Evolutionary conservation across 805 yeast genomes (phyloP).

Genomic region (Cyberlindnera japonica): DNA sequence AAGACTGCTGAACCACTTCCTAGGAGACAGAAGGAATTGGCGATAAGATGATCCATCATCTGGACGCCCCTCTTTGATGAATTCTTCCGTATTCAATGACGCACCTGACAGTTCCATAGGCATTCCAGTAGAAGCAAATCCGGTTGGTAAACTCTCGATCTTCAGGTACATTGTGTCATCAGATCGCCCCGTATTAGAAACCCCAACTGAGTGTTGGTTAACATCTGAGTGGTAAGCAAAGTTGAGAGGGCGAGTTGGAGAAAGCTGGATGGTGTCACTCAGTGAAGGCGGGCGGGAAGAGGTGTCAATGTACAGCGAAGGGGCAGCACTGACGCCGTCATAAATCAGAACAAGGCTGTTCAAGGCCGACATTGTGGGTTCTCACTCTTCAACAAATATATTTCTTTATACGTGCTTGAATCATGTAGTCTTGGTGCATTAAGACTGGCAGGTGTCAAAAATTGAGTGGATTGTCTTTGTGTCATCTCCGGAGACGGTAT

Average conservation of each 20-base stretch:
- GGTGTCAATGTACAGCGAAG: not conserved
- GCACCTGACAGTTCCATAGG: not conserved
- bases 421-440: too few relatives aligned
- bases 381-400: not conserved
- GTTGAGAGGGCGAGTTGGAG: not conserved
- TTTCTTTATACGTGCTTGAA: too few relatives aligned
- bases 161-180: not conserved
- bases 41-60: conserved; percentile 1
- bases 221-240: not conserved
- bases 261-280: not conserved
- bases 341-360: conserved; percentile 3
- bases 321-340: not conserved
- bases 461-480: too few relatives aligned
- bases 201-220: not conserved
- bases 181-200: not conserved
- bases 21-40: conserved; percentile 5
- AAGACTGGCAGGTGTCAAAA: too few relatives aligned
- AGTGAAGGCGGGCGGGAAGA: conserved; percentile 2
- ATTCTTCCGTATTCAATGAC: not conserved
- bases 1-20: conserved; percentile 7
- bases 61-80: not conserved
- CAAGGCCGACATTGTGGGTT: conserved; percentile 1
- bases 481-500: too few relatives aligned
- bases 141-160: conserved; percentile 1
- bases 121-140: not conserved